A percentile compares a stretch with the other conserved stretches of the same genome.
Conservation (phyloP, 225 moss, liverwort and hornwort genomes). For the Thuidium tamariscinum region DNA sequence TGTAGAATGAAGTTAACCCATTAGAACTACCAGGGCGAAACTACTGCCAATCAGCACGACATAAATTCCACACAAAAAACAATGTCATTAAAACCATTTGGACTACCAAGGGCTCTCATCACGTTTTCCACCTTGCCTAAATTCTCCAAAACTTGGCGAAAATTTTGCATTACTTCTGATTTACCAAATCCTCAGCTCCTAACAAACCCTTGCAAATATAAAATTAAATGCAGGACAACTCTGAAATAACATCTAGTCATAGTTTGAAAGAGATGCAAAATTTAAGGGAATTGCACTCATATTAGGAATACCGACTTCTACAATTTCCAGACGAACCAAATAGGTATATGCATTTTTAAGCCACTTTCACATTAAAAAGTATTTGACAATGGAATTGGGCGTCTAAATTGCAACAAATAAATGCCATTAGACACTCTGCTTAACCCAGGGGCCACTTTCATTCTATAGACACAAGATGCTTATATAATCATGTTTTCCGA, state of each 20-base stretch:
- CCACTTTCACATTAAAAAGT: not conserved
- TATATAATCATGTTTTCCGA: not conserved
- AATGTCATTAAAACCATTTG: not conserved
- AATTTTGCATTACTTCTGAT: not conserved
- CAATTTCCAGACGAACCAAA: not conserved
- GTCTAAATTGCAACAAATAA: not conserved
- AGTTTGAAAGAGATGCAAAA: not conserved
- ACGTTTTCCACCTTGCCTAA: not conserved
- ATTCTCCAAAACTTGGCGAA: not conserved
- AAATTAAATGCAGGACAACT: not conserved
- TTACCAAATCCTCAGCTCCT: not conserved
- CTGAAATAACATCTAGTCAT: not conserved
- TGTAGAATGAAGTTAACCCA: not conserved
- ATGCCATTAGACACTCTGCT: not conserved
- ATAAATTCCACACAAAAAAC: not conserved
- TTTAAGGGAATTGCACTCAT: not conserved
- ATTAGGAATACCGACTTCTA: not conserved
- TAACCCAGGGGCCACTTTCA: not conserved
- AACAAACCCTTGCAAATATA: not conserved
- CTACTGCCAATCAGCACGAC: not conserved
- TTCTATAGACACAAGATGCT: not conserved
- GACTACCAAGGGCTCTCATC: not conserved
- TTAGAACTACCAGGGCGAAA: not conserved
- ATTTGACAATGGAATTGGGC: not conserved
- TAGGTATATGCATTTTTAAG: not conserved